phyloP scores from a whole-genome alignment of 2,329 filamentous ascomycete species.

The Alternaria brassicicola region DNA sequence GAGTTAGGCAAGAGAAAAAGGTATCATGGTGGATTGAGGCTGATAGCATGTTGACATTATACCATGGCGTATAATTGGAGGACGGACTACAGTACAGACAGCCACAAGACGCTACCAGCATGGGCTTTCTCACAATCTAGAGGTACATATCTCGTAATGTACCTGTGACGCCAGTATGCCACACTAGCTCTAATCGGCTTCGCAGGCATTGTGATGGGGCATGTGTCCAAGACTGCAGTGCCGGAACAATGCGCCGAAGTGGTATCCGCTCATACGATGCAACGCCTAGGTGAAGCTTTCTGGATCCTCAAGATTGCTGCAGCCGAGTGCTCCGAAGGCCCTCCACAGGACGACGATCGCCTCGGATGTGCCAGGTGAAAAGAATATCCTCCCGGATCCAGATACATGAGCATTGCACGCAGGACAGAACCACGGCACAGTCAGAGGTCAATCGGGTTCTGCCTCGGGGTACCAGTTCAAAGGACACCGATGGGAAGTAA shows the following conservation, averaged over 20 bases:
- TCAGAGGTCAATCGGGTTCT: background rate
- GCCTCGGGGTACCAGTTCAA: background rate
- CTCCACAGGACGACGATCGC: background rate
- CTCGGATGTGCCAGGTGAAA: background rate
- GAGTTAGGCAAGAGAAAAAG: background rate
- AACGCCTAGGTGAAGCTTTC: background rate
- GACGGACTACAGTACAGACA: background rate
- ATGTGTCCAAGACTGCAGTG: background rate
- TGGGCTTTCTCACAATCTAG: background rate
- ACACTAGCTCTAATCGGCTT: slow-evolving; percentile 2
- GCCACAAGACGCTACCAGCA: background rate
- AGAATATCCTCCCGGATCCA: background rate
- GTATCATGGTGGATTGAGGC: background rate
- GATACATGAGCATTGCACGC: background rate
- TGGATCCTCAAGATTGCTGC: background rate
- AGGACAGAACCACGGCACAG: background rate
- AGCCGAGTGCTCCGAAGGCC: background rate
- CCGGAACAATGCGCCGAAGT: background rate
- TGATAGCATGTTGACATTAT: background rate
- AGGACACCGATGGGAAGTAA: background rate
- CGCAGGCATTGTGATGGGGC: background rate
- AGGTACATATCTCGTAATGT: background rate
- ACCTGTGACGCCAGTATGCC: background rate
- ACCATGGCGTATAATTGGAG: background rate
- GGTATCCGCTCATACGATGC: background rate